phyloP scores from a whole-genome alignment of 257 asterid species.

The Anisodus acutangulus region DNA sequence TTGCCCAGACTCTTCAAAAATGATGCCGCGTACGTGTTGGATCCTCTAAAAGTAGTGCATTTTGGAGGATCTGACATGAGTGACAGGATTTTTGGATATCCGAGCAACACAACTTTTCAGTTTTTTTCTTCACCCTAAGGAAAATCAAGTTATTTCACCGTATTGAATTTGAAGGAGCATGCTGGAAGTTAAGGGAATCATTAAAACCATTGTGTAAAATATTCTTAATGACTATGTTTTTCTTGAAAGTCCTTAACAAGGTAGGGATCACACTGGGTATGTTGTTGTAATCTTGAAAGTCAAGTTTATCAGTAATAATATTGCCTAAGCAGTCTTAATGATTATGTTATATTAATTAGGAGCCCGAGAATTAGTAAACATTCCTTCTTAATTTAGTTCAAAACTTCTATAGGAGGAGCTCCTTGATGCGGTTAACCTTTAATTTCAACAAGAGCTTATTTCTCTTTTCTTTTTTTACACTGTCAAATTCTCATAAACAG shows the following conservation, averaged over 20 bases:
- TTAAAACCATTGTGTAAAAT: not conserved
- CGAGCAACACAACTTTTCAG: too few species aligned
- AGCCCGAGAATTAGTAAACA: not conserved
- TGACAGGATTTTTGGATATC: too few species aligned
- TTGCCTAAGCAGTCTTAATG: not conserved
- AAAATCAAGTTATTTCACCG: not conserved
- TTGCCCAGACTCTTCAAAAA: too few species aligned
- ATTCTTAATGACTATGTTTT: not conserved
- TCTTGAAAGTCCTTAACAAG: too few species aligned
- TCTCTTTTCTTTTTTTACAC: not conserved
- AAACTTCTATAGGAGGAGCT: not conserved
- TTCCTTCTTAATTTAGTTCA: not conserved
- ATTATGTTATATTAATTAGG: not conserved
- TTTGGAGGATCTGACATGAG: too few species aligned
- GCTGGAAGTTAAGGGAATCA: not conserved
- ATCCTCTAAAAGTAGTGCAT: too few species aligned
- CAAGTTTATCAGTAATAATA: too few species aligned
- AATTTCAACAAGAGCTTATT: not conserved
- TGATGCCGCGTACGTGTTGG: too few species aligned
- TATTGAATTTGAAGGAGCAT: not conserved
- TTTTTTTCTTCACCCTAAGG: too few species aligned
- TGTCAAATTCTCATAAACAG: not conserved
- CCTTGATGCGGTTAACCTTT: not conserved
- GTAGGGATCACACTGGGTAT: too few species aligned
- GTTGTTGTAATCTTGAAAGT: too few species aligned